phyloP scores from a whole-genome alignment of 148 eudicot species.

The Agrostemma githago region DNA sequence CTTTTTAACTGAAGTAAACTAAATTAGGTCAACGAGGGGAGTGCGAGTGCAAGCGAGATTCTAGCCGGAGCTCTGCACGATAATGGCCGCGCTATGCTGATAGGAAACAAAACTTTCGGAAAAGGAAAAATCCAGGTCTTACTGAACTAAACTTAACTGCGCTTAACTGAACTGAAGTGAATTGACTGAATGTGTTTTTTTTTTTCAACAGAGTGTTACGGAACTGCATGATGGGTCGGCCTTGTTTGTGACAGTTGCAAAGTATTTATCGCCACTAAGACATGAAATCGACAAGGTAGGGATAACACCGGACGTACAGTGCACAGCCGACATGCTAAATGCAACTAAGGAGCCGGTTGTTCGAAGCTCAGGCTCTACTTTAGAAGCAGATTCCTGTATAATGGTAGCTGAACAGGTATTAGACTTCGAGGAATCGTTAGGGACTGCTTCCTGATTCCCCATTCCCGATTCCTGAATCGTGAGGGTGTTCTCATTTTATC shows the following conservation, averaged over 20 bases:
- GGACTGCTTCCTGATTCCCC: slow-evolving; percentile 62
- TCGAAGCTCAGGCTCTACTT: slow-evolving; percentile 27
- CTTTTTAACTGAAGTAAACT: no score
- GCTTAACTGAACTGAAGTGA: no score
- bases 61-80: slow-evolving; percentile 94
- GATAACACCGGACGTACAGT: slow-evolving; percentile 81
- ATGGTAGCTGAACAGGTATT: slow-evolving; percentile 91
- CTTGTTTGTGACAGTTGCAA: slow-evolving; percentile 82
- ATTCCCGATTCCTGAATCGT: slow-evolving; percentile 34
- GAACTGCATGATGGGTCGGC: slow-evolving; percentile 92
- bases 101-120: slow-evolving; percentile 85
- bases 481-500: not conserved
- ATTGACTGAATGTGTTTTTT: not conserved
- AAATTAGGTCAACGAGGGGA: slow-evolving; percentile 96
- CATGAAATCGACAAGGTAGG: slow-evolving; percentile 93
- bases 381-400: slow-evolving; percentile 86
- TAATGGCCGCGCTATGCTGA: slow-evolving; percentile 84
- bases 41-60: slow-evolving; percentile 98
- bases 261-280: slow-evolving; percentile 79
- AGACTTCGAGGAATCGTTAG: slow-evolving; percentile 68
- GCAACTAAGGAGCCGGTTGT: slow-evolving; percentile 28
- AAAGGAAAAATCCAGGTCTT: slow-evolving; percentile 91
- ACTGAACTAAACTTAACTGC: no score
- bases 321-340: slow-evolving; percentile 73
- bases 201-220: slow-evolving; percentile 63